phyloP scores from a whole-genome alignment of 1,284 basidiomycete species.

The Ustilago sp. region DNA sequence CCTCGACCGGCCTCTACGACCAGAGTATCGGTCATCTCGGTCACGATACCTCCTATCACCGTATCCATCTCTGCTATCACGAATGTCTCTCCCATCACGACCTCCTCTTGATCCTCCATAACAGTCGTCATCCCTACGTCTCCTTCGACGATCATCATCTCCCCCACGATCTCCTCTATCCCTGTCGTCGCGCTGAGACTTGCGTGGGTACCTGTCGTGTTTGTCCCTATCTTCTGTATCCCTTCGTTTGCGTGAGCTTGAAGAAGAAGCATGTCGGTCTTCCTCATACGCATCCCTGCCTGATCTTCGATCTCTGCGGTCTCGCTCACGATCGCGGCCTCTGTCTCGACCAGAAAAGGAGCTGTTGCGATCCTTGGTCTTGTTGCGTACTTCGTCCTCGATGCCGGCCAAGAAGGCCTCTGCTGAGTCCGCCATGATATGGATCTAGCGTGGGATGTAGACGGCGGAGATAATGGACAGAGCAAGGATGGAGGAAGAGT shows the following conservation, averaged over 20 bases:
- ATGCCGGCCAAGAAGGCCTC: conserved; percentile 52
- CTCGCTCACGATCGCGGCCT: conserved; percentile 22
- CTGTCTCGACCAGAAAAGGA: conserved; percentile 20
- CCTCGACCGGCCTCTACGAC: conserved; percentile 34
- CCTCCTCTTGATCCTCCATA: conserved; percentile 26
- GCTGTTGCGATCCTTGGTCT: conserved; percentile 23
- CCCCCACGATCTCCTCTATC: conserved; percentile 62
- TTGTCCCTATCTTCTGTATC: conserved; percentile 46
- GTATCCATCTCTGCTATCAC: conserved; percentile 20
- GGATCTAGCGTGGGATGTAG: background rate
- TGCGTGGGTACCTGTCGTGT: conserved; percentile 40
- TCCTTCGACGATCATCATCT: conserved; percentile 40
- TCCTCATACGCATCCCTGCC: conserved; percentile 37
- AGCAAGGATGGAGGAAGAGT: background rate
- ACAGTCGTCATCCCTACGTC: conserved; percentile 52
- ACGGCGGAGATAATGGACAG: background rate
- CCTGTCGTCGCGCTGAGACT: conserved; percentile 39
- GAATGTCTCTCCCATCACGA: conserved; percentile 23
- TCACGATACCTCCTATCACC: conserved; percentile 27
- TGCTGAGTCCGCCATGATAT: conserved; percentile 38
- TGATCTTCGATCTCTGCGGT: conserved; percentile 35
- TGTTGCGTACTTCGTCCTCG: conserved; percentile 40
- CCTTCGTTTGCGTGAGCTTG: conserved; percentile 27
- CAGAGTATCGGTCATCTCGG: conserved; percentile 39
- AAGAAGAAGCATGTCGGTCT: conserved; percentile 27